Base-by-base conservation (phyloP, 805 yeast genomes). In the Saccharomycopsis schoenii region DNA sequence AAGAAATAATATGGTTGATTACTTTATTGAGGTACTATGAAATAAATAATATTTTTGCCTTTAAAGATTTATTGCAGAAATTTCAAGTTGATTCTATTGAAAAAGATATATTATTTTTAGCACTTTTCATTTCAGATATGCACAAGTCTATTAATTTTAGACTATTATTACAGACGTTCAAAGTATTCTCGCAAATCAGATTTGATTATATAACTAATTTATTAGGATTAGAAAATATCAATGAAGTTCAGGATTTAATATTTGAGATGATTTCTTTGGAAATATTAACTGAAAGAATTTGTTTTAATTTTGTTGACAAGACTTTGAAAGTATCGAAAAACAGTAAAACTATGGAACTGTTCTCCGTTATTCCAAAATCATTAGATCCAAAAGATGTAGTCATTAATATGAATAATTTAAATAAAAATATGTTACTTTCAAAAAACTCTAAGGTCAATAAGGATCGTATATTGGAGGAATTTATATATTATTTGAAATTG, bases 201-300 rank as follows among this genome's bases (percentile, higher is more conserved):
- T 34, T 59, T 24, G 56, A 52, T 24, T 59, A 42, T 25, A 47
- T 62, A 10, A 43, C 17, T 34, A 15, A 54, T 14, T 29, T 57
- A 4, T 41, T 62, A 24, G 39, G 29, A 12, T 37, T 62, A 10
- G 10, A 56, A 2, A 36, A 55, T 43, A 40, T 24, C 9, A 15
- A n/a, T 12, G 55, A 56, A 24, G 42, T 59, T 29, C 60, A 62
- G 39, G 58, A 59, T 10, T 40, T 62, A 21, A 40, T 59, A n/a
- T 59, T 62, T 57, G 64, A 62, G 14, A 59, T 62, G 62, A 55
- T 50, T 29, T 39, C 42, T 14, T 42, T 42, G 3, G 58, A 59
- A 19, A 25, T 55, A 12, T 57, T 62, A 47, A 54, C 61, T 37
- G 39, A 25, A 21, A 41, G 42, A 15, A 34, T 60, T 19, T 36